Base-by-base conservation (phyloP, 2,329 filamentous ascomycete genomes). In the Colletotrichum ledebouriae region DNA sequence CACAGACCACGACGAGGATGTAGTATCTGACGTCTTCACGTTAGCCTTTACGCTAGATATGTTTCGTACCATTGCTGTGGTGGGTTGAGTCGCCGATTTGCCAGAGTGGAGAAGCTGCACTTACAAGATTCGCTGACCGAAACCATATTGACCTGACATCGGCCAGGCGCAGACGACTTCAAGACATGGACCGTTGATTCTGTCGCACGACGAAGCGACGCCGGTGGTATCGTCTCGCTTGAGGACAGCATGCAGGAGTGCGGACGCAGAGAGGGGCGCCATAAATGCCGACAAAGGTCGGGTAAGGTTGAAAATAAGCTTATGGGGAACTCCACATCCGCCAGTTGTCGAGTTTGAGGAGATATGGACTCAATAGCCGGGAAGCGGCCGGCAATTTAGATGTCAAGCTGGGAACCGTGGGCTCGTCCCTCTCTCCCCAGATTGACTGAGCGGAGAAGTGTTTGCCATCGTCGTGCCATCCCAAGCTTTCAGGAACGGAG, bases 1-100 rank as follows among this genome's bases (percentile, higher is more conserved):
- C 83, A 72, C 89, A 92, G 2, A 88, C 84, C 56, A 86, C 83
- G 57, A 92, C 85, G 2, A 92, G 84, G 49, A 87, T 82, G 74
- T 92, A 92, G 75, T 91, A 90, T 68, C 87, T 88, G 69, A 55
- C 22, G 46, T 12, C 25, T 29, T 41, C 39, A 17, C 22, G 33
- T 70, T 42, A 69, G 63, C 34, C 12, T 52, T n/a, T 25, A 57
- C 39, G 22, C 46, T 42, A 55, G n/a, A 44, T 5, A 25, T 55
- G 34, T 55, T 55, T 55, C 52, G 34, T 55, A 17, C 52, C 34
- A 41, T 25, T 37, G 22, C 52, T 55, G 20, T 34, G 25, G 17
- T 55, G 11, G 29, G 39, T 69, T 22, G 47, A 33, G 47, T 12
- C 41, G 55, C 34, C 9, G 34, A 49, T 25, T 46, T 33, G 50